Conservation (phyloP, 2,329 filamentous ascomycete species). For the Mollisia scopiformis region DNA sequence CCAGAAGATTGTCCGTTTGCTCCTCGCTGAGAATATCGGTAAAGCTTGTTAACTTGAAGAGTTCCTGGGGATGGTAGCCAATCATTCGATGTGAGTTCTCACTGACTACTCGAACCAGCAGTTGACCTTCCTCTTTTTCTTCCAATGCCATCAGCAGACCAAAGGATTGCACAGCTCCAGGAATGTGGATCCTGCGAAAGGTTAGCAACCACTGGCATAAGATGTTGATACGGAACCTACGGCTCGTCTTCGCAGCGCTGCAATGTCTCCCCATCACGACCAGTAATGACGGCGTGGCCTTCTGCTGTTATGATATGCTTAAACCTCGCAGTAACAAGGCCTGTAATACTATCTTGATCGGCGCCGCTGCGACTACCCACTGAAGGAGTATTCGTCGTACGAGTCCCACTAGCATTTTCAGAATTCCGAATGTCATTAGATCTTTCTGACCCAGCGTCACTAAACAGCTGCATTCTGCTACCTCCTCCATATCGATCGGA, state of each 20-base stretch:
- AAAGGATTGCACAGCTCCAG: slow-evolving; percentile 80
- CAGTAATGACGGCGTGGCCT: slow-evolving; percentile 83
- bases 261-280: slow-evolving; percentile 69
- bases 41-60: slow-evolving; percentile 77
- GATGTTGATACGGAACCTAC: slow-evolving; percentile 1
- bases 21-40: slow-evolving; percentile 84
- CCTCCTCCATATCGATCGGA: slow-evolving; percentile 16
- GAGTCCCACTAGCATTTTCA: slow-evolving; percentile 6
- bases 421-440: slow-evolving; percentile 15
- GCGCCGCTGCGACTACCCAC: neutral
- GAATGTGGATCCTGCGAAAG: slow-evolving; percentile 67
- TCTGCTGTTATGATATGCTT: slow-evolving; percentile 76
- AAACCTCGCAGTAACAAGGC: slow-evolving; percentile 71
- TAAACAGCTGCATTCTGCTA: slow-evolving; percentile 29
- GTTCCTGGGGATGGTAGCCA: slow-evolving; percentile 74
- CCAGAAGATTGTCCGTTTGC: slow-evolving; percentile 79
- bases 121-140: slow-evolving; percentile 68
- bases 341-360: slow-evolving; percentile 17
- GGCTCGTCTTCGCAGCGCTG: slow-evolving; percentile 90
- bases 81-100: slow-evolving; percentile 79
- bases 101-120: slow-evolving; percentile 74
- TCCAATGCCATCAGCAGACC: slow-evolving; percentile 76
- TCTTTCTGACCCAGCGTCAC: slow-evolving; percentile 30
- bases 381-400: neutral
- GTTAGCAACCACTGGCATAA: neutral